phyloP scores from a whole-genome alignment of 345 rosid species.

The Rhizophora apiculata region DNA sequence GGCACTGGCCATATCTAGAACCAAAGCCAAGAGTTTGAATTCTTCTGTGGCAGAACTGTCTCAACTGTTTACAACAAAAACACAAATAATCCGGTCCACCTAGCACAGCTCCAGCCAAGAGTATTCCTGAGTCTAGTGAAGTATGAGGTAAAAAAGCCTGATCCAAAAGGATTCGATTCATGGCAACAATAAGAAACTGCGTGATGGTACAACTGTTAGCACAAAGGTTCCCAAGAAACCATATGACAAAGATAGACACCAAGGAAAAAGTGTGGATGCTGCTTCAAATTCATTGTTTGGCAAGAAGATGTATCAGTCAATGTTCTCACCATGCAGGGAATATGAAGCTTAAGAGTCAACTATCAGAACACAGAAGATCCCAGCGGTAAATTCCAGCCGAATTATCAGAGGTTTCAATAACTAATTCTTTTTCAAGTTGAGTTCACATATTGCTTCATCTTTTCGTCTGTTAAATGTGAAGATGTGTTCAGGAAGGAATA shows the following conservation, averaged over 20 bases:
- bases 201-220: background rate
- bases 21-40: constrained; percentile 31
- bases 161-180: constrained; percentile 11
- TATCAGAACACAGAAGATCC: background rate
- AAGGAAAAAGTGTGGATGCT: constrained; percentile 19
- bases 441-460: background rate
- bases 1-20: background rate
- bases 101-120: constrained; percentile 16
- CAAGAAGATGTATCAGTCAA: constrained; percentile 24
- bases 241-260: constrained; percentile 22
- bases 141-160: constrained; percentile 14
- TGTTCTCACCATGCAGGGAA: constrained; percentile 44
- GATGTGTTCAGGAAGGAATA: too few relatives aligned
- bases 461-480: too few relatives aligned
- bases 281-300: constrained; percentile 24
- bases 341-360: constrained; percentile 35
- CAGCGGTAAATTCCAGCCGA: constrained; percentile 5
- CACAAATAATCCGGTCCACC: constrained; percentile 10
- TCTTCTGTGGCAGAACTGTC: constrained; percentile 7
- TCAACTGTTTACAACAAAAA: constrained; percentile 5
- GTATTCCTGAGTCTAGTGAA: constrained; percentile 11
- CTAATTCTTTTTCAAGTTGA: background rate
- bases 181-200: constrained; percentile 11
- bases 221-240: background rate
- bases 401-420: background rate